These are phyloP conservation scores for Camelina sativa DNA, from an alignment of 345 rosid genomes.

Conservation along the genomic window DNA sequence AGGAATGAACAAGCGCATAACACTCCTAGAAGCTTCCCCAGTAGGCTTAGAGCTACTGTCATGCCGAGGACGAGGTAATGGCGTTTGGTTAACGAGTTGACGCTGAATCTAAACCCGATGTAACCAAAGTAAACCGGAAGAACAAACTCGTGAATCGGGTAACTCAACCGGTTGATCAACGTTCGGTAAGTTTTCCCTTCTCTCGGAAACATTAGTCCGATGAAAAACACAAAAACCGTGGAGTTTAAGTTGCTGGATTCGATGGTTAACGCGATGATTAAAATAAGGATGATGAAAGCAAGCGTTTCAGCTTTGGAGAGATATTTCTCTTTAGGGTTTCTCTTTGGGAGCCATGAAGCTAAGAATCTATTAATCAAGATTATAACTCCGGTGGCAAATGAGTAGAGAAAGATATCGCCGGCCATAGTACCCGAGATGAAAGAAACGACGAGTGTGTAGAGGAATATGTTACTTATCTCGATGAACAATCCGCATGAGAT, in stretches of 20 bases:
- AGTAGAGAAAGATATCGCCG: constrained; percentile 38
- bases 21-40: constrained; percentile 66
- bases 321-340: constrained; percentile 66
- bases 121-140: constrained; percentile 87
- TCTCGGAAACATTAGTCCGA: constrained; percentile 79
- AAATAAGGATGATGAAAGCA: constrained; percentile 49
- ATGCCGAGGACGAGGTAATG: constrained; percentile 40
- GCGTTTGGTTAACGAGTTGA: constrained; percentile 25
- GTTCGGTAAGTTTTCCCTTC: constrained; percentile 82
- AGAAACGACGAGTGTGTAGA: constrained; percentile 38
- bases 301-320: constrained; percentile 63
- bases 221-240: constrained; percentile 53
- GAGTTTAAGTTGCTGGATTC: constrained; percentile 57
- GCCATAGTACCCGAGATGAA: constrained; percentile 38
- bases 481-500: constrained; percentile 58
- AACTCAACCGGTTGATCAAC: constrained; percentile 60
- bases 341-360: constrained; percentile 59
- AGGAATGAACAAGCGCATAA: constrained; percentile 57
- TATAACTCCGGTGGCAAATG: constrained; percentile 41
- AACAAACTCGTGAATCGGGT: constrained; percentile 70
- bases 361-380: constrained; percentile 56
- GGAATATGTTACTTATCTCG: constrained; percentile 56
- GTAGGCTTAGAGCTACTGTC: constrained; percentile 49
- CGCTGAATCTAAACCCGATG: constrained; percentile 72
- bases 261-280: constrained; percentile 44